Conservation (phyloP, 768 basidiomycete species). For the Russula earlei region DNA sequence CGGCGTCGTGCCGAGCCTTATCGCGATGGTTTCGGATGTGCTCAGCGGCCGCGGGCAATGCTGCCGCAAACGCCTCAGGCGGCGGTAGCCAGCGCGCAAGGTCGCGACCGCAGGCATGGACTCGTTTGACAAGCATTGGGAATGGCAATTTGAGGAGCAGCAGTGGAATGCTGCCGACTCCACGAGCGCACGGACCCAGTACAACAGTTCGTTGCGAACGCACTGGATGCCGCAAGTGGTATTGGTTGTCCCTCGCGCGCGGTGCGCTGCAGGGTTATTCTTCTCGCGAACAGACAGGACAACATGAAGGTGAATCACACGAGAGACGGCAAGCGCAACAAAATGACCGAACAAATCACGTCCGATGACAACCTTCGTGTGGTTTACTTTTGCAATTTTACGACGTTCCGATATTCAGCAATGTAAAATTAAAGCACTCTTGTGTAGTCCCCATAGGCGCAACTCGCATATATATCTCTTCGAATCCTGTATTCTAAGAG, state of each 20-base stretch:
- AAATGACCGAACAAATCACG: neutral
- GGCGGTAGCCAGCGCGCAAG: slow-evolving; percentile 20
- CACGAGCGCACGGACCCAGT: slow-evolving; percentile 28
- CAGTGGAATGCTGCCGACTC: slow-evolving; percentile 20
- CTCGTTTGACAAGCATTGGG: slow-evolving; percentile 48
- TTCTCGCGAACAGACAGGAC: neutral
- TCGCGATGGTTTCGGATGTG: slow-evolving; percentile 32
- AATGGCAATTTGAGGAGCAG: slow-evolving; percentile 43
- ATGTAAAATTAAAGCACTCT: slow-evolving; percentile 11
- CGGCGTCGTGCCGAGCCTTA: slow-evolving; percentile 33
- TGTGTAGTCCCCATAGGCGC: neutral
- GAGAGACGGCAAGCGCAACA: neutral
- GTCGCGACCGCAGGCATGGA: slow-evolving; percentile 48
- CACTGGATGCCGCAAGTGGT: slow-evolving; percentile 26
- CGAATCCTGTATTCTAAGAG: neutral
- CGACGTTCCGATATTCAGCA: slow-evolving; percentile 4
- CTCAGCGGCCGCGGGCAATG: neutral
- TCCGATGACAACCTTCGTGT: no score
- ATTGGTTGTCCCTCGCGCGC: slow-evolving; percentile 12
- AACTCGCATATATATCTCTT: slow-evolving; percentile 1
- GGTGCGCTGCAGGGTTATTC: slow-evolving; percentile 1
- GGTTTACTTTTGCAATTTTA: neutral
- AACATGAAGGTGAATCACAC: neutral
- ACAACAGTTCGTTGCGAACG: slow-evolving; percentile 38
- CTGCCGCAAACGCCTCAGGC: neutral